A percentile compares a stretch with the other conserved stretches of the same genome.
Conservation (phyloP, 768 basidiomycete genomes). For the Tylopilus sp. region DNA sequence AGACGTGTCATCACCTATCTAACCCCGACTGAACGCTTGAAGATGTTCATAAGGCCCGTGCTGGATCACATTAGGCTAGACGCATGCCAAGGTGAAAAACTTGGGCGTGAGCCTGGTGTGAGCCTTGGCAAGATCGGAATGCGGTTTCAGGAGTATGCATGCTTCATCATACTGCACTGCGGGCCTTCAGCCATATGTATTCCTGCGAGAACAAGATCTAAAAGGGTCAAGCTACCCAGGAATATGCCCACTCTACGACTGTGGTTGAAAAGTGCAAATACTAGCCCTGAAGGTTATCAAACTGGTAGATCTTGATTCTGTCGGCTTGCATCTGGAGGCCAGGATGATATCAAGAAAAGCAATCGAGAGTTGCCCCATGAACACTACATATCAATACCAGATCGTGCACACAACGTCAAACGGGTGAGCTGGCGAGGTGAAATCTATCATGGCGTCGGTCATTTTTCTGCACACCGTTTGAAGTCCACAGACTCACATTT, state of each 20-base stretch:
- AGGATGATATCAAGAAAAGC: constrained; percentile 24
- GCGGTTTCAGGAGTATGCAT: constrained; percentile 19
- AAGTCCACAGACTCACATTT: constrained; percentile 5
- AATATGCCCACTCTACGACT: constrained; percentile 22
- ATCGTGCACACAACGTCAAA: too few relatives aligned
- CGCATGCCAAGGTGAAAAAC: constrained; percentile 4
- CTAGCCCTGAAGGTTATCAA: neutral
- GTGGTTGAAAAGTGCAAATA: too few relatives aligned
- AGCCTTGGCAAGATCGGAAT: neutral
- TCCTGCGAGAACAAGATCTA: constrained; percentile 14
- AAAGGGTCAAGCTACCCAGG: constrained; percentile 8
- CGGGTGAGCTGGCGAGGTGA: constrained; percentile 7
- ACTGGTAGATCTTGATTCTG: too few relatives aligned
- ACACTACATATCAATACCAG: constrained; percentile 11
- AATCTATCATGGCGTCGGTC: constrained; percentile 3
- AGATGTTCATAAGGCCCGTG: constrained; percentile 19
- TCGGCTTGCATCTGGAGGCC: constrained; percentile 19
- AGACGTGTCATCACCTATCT: constrained; percentile 43
- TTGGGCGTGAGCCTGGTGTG: too few relatives aligned
- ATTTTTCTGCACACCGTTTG: neutral
- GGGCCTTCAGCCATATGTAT: constrained; percentile 28
- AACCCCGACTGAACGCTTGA: constrained; percentile 33
- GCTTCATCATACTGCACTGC: neutral
- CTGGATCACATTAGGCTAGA: neutral
- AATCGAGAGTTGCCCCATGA: constrained; percentile 6